phyloP scores from a whole-genome alignment of 2,329 filamentous ascomycete genomes.

The Diplodia intermedia region DNA sequence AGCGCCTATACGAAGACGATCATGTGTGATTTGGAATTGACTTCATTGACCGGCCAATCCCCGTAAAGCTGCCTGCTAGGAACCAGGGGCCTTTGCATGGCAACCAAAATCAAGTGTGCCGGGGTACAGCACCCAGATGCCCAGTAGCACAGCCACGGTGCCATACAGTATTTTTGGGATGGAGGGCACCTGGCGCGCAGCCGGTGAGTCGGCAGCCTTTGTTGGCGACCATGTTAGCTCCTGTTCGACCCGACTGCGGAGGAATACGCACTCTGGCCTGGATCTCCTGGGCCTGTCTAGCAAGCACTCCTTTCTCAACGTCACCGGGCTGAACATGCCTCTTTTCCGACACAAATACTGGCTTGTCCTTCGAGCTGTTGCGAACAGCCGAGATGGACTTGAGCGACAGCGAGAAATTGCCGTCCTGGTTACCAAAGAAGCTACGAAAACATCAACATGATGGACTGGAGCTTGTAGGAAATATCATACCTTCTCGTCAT shows the following conservation, averaged over 20 bases:
- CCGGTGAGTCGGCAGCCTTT: constrained; percentile 3
- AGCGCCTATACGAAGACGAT: neutral
- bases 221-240: neutral
- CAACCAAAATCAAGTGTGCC: neutral
- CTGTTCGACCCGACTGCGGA: neutral
- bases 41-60: neutral
- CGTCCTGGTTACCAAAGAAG: constrained; percentile 77
- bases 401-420: constrained; percentile 67
- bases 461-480: neutral
- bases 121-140: constrained; percentile 24
- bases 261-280: constrained; percentile 3
- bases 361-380: constrained; percentile 9
- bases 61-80: neutral
- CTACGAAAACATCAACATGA: constrained; percentile 50
- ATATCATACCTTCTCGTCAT: constrained; percentile 79
- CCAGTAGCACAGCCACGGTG: constrained; percentile 8
- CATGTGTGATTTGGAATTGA: neutral
- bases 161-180: neutral
- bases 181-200: neutral
- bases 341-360: neutral
- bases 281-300: neutral
- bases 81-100: neutral
- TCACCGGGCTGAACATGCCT: constrained; percentile 34
- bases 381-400: constrained; percentile 60
- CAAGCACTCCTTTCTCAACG: constrained; percentile 37